These are phyloP conservation scores for Lecanicillium sp. DNA, from an alignment of 2,329 filamentous ascomycete genomes.

Conservation along the genomic window DNA sequence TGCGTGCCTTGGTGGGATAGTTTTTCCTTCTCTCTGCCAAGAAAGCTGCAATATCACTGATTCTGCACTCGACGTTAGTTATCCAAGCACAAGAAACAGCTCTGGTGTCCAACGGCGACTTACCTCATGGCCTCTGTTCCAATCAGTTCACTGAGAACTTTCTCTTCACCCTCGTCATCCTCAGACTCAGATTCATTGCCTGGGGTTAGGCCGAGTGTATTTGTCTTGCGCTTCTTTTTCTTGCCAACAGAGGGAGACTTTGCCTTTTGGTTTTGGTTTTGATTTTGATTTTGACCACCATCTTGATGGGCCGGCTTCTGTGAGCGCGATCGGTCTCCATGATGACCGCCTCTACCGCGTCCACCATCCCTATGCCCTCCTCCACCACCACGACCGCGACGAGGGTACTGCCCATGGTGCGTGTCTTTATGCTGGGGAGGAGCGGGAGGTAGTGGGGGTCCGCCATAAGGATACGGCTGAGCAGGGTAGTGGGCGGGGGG, in stretches of 20 bases:
- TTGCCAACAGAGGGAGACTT: conserved; percentile 44
- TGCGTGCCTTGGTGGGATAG: conserved; percentile 70
- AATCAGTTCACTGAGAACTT: conserved; percentile 49
- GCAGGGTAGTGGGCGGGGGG: conserved; percentile 26
- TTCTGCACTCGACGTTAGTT: conserved; percentile 26
- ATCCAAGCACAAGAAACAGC: neutral
- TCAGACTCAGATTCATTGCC: conserved; percentile 56
- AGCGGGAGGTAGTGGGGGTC: conserved; percentile 28
- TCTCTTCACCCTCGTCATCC: conserved; percentile 65
- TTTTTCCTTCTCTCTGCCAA: conserved; percentile 71
- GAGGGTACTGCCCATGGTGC: conserved; percentile 25
- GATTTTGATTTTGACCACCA: conserved; percentile 14
- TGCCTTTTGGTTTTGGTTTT: conserved; percentile 23
- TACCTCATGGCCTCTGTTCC: conserved; percentile 49
- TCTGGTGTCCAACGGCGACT: neutral
- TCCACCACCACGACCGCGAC: conserved; percentile 27
- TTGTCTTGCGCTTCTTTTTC: conserved; percentile 66
- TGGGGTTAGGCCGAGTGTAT: conserved; percentile 64
- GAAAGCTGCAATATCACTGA: conserved; percentile 70
- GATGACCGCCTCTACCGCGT: conserved; percentile 30
- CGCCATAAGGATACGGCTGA: conserved; percentile 30
- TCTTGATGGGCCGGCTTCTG: conserved; percentile 23
- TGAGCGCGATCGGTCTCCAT: conserved; percentile 36
- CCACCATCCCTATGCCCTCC: conserved; percentile 24
- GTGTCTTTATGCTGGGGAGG: conserved; percentile 25